Evolutionary conservation across 805 yeast genomes (phyloP), one percentile per base, ranked within the genome.

Genomic region (Pichia phayaonensis): DNA sequence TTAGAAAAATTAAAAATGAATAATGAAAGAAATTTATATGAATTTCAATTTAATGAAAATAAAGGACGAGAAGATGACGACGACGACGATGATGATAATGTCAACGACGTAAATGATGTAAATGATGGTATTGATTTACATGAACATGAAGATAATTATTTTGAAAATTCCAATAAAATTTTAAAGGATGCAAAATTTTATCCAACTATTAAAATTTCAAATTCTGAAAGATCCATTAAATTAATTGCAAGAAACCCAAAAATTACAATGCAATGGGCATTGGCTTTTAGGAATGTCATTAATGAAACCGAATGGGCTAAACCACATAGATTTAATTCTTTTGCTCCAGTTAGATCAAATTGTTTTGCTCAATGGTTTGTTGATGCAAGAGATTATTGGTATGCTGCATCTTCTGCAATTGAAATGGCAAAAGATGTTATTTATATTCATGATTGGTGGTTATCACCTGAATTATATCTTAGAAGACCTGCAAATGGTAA

Each of bases 381-480:
- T 4, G 99, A 94, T 68, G 71, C 65, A 23, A 75, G 99, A 61
- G 99, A 94, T 66, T 87, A 94, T 65, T 85, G 89, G 71, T 94
- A 98, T 97, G 95, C 97, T 1, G 82, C 90, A 2, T 86, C 96
- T 29, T 82, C 90, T 12, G 99, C 98, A 0, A 72, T 94, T 49
- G 89, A 86, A 57, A 84, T 87, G 86, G 98, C 99, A 0, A 82
- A 83, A 57, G 98, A 94, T 71, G 92, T 86, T 1, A 84, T 94
- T 34, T 94, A 83, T 64, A 89, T 94, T 46, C 97, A 94, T 62
- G 99, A 92, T 61, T 94, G 99, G 99, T 94, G 99, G 99, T 72
- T 94, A 24, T 79, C 92, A 5, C 99, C 99, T 0, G 99, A 94
- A 65, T 64, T 94, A 3, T 95, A 94, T 60, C 72, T 94, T 69